Base-by-base conservation (phyloP, 2,329 filamentous ascomycete species). In the Curvularia sp. region DNA sequence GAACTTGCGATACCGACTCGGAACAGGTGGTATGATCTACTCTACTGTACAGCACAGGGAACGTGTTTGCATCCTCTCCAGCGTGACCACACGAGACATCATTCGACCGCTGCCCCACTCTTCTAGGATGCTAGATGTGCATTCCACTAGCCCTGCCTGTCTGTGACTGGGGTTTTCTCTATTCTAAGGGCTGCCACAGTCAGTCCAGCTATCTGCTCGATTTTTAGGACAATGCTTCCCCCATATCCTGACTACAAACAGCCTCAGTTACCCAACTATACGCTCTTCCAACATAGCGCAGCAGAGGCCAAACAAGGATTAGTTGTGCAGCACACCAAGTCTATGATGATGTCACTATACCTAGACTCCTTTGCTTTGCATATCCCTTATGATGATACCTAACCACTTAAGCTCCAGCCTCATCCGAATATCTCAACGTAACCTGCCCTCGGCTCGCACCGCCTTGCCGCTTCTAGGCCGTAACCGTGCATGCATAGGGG, bases 401-500 rank as follows among this genome's bases (percentile, higher is more conserved):
- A 30, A 32, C 39, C 27, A 41, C 39, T 23, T 25, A 25, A 10
- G 27, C 34, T 30, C 25, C 25, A 41, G 23, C 5, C 38, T 30
- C 36, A 34, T 21, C 30, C 19, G 27, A 34, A 23, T 15, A 12
- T 41, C 27, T 23, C n/a, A 13, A 45, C 10, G 9, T 21, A 46
- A 30, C 30, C 15, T 18, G 23, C 19, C 27, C 21, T 45, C 50
- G 50, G 41, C 34, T 53, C 50, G 41, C 34, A 41, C 50, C 50
- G 50, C 10, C 13, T 46, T 19, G 21, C 41, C 50, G 41, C 41
- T 28, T 36, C 12, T 27, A 21, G 34, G 36, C 56, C 53, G 53
- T 36, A 50, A 18, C 32, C 49, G 49, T 50, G 53, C 59, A 56
- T 59, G 32, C 32, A 36, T 49, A n/a, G 30, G 21, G 30, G 30